These are phyloP conservation scores for Hapsidospora chrysogenum DNA, from an alignment of 495 filamentous ascomycete genomes.

Conservation along the genomic window DNA sequence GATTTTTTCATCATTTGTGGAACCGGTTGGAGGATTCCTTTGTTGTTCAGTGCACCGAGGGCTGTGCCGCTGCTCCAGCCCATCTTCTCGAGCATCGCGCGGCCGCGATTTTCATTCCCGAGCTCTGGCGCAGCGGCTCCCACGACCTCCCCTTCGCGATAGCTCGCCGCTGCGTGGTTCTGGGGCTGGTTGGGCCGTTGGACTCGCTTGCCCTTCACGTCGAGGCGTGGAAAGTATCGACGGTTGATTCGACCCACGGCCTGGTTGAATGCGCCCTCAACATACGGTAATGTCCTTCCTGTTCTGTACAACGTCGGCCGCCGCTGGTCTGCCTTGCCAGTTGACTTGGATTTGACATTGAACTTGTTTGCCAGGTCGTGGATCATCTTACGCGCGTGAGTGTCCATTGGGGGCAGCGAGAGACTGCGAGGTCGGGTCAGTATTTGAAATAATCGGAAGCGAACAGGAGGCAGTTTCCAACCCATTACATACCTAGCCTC, in stretches of 20 bases:
- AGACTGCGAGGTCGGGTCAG: no score
- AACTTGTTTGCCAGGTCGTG: constrained; percentile 59
- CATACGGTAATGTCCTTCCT: constrained; percentile 35
- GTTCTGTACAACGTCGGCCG: constrained; percentile 70
- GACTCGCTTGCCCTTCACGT: constrained; percentile 21
- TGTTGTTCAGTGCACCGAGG: constrained; percentile 67
- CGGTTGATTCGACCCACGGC: constrained; percentile 23
- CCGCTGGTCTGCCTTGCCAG: constrained; percentile 53
- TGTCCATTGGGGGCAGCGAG: constrained; percentile 71
- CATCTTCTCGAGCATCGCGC: constrained; percentile 92
- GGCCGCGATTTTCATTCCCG: constrained; percentile 65
- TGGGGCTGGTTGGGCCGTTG: constrained; percentile 2
- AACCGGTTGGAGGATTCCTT: constrained; percentile 77
- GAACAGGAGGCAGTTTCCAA: no score
- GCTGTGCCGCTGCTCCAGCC: constrained; percentile 83
- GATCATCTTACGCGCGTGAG: constrained; percentile 52
- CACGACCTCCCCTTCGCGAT: constrained; percentile 79
- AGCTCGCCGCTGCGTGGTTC: constrained; percentile 24
- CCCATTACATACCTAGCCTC: constrained; percentile 47
- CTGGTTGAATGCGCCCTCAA: constrained; percentile 25
- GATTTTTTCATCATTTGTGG: constrained; percentile 74
- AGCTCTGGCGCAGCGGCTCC: constrained; percentile 74
- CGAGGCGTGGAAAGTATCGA: constrained; percentile 28
- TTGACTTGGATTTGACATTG: constrained; percentile 67
- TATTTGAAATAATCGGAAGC: no score